phyloP scores from a whole-genome alignment of 495 filamentous ascomycete genomes.

The Xylaria sp. region DNA sequence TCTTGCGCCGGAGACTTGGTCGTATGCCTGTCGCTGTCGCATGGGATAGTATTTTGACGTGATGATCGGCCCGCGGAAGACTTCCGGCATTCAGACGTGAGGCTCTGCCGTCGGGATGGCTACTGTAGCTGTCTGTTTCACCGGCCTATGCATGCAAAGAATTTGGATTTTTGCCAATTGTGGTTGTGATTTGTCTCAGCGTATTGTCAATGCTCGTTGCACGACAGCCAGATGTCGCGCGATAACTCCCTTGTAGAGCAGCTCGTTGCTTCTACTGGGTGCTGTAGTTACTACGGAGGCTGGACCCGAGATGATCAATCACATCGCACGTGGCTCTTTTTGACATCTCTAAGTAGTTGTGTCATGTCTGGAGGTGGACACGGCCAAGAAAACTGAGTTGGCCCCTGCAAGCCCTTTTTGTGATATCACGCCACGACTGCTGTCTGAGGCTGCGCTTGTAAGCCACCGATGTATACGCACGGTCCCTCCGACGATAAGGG shows the following conservation, averaged over 20 bases:
- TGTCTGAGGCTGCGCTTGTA: background rate
- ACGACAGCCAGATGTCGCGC: background rate
- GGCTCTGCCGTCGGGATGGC: conserved; percentile 24
- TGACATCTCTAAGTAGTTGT: background rate
- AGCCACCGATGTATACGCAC: background rate
- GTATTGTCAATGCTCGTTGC: too few relatives aligned
- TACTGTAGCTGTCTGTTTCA: background rate
- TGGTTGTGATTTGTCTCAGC: too few relatives aligned
- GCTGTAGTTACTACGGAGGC: background rate
- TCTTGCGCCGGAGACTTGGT: background rate
- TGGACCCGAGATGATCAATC: conserved; percentile 3
- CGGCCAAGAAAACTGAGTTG: background rate
- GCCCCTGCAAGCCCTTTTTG: conserved; percentile 11
- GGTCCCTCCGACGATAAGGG: background rate
- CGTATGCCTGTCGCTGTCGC: conserved; percentile 9
- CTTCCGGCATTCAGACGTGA: conserved; percentile 24
- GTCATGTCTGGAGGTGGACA: background rate
- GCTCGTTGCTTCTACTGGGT: background rate
- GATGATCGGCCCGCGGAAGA: conserved; percentile 22
- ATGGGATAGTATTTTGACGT: conserved; percentile 5
- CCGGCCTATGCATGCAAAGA: background rate
- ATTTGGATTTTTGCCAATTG: background rate
- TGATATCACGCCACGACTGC: conserved; percentile 14
- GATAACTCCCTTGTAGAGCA: background rate
- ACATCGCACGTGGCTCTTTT: background rate